Evolutionary conservation across 2,329 filamentous ascomycete genomes (phyloP), one percentile per base, ranked within the genome.

Genomic region (Leptographium flavum): DNA sequence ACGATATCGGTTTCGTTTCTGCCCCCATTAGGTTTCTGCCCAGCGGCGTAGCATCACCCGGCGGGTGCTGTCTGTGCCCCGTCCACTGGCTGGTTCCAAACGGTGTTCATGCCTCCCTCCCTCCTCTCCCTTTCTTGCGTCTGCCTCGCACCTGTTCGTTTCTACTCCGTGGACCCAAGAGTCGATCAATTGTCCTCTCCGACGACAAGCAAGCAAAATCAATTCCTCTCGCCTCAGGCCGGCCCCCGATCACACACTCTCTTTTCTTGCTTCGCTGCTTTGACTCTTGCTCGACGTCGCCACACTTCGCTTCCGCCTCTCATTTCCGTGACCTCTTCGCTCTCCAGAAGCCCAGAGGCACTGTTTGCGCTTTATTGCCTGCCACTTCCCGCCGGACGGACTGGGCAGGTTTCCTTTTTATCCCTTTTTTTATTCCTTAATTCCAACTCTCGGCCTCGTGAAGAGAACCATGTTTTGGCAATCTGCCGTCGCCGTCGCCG

Each of bases 401-500:
- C 22, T 47, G 25, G 39, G 38, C 27, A 27, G 45, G 36, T n/a
- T n/a, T n/a, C n/a, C n/a, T n/a, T n/a, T n/a, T n/a, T n/a, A n/a
- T n/a, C n/a, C 28, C 39, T 41, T 19, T 11, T 22, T 21, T 14
- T 25, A 25, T 27, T 11, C 17, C 25, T 8, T 25, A 37, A 37
- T 37, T 22, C 39, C 3, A n/a, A 14, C 21, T 27, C 27, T 15
- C n/a, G 21, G 31, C 9, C 23, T 40, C 35, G 35, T 7, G n/a
- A 21, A 14, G 6, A n/a, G 11, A 15, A 21, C 49, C 27, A 67
- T 68, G 65, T 48, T 62, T 49, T 62, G 62, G 61, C 56, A 57
- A 48, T 55, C 55, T 27, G 49, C 55, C 41, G 49, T 64, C 21
- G 51, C 60, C 25, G 58, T 58, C 38, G 57, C 61, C 45, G 53